Evolutionary conservation across 441 rosid genomes (phyloP).

Genomic region (Pelargonium myrrhifolium): DNA sequence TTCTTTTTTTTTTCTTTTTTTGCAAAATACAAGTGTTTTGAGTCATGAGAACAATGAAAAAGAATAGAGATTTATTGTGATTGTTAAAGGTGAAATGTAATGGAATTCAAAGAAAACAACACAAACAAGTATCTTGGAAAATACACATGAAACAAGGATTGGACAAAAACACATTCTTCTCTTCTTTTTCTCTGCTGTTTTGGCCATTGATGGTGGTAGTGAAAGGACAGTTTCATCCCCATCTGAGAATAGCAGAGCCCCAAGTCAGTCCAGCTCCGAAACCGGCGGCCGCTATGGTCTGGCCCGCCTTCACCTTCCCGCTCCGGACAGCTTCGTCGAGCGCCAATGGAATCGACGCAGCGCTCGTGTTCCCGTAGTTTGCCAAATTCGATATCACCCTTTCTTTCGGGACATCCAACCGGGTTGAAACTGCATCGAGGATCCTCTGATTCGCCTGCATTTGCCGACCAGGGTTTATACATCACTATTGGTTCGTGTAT

Average conservation of each 20-base stretch:
- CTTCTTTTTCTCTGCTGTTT: constrained; percentile 4
- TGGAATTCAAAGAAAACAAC: constrained; percentile 14
- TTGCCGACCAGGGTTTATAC: neutral
- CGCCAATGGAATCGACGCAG: constrained; percentile 89
- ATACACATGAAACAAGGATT: constrained; percentile 7
- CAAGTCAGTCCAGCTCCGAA: constrained; percentile 94
- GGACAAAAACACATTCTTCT: too few relatives aligned
- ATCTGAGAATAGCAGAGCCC: constrained; percentile 80
- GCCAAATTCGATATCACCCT: constrained; percentile 76
- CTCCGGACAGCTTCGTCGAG: constrained; percentile 85
- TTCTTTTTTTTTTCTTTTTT: too few relatives aligned
- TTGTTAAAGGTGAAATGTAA: constrained; percentile 13
- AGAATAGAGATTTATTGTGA: constrained; percentile 22
- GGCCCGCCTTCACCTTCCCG: constrained; percentile 77
- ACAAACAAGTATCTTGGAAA: constrained; percentile 7
- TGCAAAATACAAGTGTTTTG: too few relatives aligned
- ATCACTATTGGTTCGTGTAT: neutral
- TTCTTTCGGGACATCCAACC: constrained; percentile 64
- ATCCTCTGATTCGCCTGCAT: constrained; percentile 95
- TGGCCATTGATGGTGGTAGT: neutral
- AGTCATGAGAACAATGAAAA: neutral
- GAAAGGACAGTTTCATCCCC: constrained; percentile 39
- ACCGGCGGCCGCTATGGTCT: constrained; percentile 72
- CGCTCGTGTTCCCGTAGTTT: constrained; percentile 85
- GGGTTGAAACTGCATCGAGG: constrained; percentile 80